A percentile compares a stretch with the other conserved stretches of the same genome.
phyloP scores from a whole-genome alignment of 1,139 yeast species.

The Geotrichum macrosporum region DNA sequence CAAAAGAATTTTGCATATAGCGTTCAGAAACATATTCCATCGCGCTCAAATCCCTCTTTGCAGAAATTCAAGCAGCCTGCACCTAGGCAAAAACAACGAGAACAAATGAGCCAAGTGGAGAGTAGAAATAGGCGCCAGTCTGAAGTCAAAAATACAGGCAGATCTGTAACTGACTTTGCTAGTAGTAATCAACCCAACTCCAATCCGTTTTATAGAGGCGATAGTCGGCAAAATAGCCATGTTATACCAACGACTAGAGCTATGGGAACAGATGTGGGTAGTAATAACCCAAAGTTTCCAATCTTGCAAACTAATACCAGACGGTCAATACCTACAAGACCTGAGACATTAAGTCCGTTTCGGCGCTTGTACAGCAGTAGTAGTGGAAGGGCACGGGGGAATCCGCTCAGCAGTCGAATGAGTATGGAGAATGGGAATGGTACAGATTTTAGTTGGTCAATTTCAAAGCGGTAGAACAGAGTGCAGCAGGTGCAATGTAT shows the following conservation, averaged over 20 bases:
- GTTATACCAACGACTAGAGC: background rate
- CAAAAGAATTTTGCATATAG: conserved; percentile 10
- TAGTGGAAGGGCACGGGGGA: background rate
- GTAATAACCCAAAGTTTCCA: conserved; percentile 11
- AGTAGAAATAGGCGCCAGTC: background rate
- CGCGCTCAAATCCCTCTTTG: background rate
- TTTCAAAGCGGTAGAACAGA: background rate
- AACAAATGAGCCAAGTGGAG: background rate
- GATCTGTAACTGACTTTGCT: background rate
- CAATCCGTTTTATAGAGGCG: background rate
- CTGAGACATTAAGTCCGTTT: conserved; percentile 19
- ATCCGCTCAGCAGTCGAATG: background rate
- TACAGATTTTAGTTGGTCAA: background rate
- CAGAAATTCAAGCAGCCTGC: background rate
- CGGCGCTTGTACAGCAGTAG: conserved; percentile 17
- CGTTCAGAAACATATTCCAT: conserved; percentile 13
- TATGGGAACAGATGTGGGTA: background rate
- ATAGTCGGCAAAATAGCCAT: background rate
- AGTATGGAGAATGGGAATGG: background rate
- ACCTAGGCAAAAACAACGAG: background rate
- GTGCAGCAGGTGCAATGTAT: too few relatives aligned
- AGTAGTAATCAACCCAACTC: background rate
- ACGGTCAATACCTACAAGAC: conserved; percentile 11
- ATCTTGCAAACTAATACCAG: conserved; percentile 6
- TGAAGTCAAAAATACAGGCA: background rate